These are phyloP conservation scores for Dactylellina parvicollis DNA, from an alignment of 2,329 filamentous ascomycete species.

Conservation along the genomic window DNA sequence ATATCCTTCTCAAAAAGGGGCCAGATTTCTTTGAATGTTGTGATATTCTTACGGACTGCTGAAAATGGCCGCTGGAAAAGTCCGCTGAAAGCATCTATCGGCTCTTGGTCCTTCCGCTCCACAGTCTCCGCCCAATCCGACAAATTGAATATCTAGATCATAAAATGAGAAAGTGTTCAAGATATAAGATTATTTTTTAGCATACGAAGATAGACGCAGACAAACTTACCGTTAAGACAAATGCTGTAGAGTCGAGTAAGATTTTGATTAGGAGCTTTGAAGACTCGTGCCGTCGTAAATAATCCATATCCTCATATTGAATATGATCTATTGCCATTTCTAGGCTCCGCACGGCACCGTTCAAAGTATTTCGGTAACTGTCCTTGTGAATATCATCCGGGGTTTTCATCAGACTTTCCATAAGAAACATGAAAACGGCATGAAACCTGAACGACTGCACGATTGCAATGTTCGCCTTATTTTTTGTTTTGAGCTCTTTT, in stretches of 20 bases:
- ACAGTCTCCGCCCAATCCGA: slow-evolving; percentile 2
- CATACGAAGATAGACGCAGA: too few relatives aligned
- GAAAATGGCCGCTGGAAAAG: slow-evolving; percentile 1
- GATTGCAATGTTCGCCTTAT: too few relatives aligned
- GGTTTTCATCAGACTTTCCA: neutral
- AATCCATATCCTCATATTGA: neutral
- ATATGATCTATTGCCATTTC: neutral
- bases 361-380: neutral
- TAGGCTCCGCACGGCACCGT: neutral
- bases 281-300: neutral
- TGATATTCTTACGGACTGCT: neutral
- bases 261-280: neutral
- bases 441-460: neutral
- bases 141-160: slow-evolving; percentile 12
- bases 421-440: neutral
- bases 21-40: neutral
- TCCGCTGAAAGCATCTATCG: slow-evolving; percentile 12
- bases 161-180: neutral
- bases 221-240: neutral
- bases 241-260: neutral
- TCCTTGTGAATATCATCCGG: neutral
- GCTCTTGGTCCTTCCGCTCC: neutral
- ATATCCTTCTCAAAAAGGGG: neutral
- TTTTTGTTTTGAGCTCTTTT: too few relatives aligned
- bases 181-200: too few relatives aligned